Evolutionary conservation across 768 basidiomycete genomes (phyloP).

Genomic region (Baorangia bicolor): DNA sequence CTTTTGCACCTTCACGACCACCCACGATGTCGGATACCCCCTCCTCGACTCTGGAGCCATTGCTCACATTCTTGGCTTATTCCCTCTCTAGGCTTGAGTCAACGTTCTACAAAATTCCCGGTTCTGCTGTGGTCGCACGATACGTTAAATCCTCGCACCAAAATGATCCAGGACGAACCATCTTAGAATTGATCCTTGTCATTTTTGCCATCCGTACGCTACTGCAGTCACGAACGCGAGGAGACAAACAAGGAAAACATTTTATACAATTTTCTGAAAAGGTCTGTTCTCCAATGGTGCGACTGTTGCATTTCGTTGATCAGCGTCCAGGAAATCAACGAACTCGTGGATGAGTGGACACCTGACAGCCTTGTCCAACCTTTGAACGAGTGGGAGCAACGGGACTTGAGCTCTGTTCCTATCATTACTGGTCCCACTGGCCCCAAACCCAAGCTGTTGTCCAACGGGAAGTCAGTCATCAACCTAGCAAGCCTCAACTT

Average conservation of each 20-base stretch:
- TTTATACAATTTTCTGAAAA: slow-evolving; percentile 91
- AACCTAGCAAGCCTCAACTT: slow-evolving; percentile 95
- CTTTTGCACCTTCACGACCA: slow-evolving; percentile 5
- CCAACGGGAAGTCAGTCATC: slow-evolving; percentile 67
- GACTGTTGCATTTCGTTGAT: neutral
- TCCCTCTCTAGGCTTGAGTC: slow-evolving; percentile 58
- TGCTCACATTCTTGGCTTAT: slow-evolving; percentile 66
- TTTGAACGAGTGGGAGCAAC: slow-evolving; percentile 54
- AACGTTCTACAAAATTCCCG: slow-evolving; percentile 73
- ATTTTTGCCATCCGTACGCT: slow-evolving; percentile 88
- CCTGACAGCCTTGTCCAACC: slow-evolving; percentile 81
- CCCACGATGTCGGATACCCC: slow-evolving; percentile 36
- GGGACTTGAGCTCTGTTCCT: slow-evolving; percentile 74
- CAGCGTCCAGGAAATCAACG: slow-evolving; percentile 82
- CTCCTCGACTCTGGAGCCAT: slow-evolving; percentile 41
- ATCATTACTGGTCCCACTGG: slow-evolving; percentile 79
- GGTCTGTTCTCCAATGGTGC: slow-evolving; percentile 43
- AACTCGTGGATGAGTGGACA: slow-evolving; percentile 92
- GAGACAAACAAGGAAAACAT: slow-evolving; percentile 80
- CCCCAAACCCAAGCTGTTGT: slow-evolving; percentile 76
- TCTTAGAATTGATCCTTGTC: slow-evolving; percentile 86
- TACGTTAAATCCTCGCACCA: slow-evolving; percentile 95
- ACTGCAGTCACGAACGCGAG: slow-evolving; percentile 85
- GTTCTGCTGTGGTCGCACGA: slow-evolving; percentile 80
- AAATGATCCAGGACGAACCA: slow-evolving; percentile 90